A percentile compares a stretch with the other conserved stretches of the same genome.
phyloP scores from a whole-genome alignment of 2,329 filamentous ascomycete genomes.

The Juglanconis oblonga region DNA sequence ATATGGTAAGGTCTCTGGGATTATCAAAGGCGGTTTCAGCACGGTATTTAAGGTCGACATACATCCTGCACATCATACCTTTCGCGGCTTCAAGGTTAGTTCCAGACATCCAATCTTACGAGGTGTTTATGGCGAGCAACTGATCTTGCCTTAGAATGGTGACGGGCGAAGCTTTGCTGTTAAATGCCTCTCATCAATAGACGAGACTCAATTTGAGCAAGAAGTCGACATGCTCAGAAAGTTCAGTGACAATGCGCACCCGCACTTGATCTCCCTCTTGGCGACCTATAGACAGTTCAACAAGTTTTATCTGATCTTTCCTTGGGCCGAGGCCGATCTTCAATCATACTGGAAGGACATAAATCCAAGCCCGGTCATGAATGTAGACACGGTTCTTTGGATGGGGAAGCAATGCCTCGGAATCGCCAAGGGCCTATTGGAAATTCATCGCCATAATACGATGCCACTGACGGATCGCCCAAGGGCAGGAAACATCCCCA shows the following conservation, averaged over 20 bases:
- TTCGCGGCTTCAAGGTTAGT: neutral
- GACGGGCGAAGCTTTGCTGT: constrained; percentile 16
- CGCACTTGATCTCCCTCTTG: constrained; percentile 21
- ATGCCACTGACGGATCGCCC: no score
- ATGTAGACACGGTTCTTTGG: constrained; percentile 6
- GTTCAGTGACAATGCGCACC: constrained; percentile 16
- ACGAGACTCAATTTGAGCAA: constrained; percentile 6
- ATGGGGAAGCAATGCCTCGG: constrained; percentile 18
- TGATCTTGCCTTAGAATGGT: neutral
- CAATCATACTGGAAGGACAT: constrained; percentile 9
- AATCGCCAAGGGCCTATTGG: constrained; percentile 13
- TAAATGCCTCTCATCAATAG: constrained; percentile 11
- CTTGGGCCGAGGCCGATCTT: constrained; percentile 20
- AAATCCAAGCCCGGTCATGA: neutral
- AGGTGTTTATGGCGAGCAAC: neutral
- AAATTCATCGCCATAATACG: constrained; percentile 16
- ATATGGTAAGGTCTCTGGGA: neutral
- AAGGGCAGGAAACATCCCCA: no score
- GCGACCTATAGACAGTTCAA: constrained; percentile 16
- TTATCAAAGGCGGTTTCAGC: constrained; percentile 11
- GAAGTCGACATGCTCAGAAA: constrained; percentile 21
- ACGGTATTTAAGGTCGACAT: constrained; percentile 15
- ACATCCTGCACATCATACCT: constrained; percentile 20
- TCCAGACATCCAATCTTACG: neutral
- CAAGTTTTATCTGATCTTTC: constrained; percentile 19